Evolutionary conservation across 768 basidiomycete species (phyloP).

Genomic region (Leccinum subtestaceum): DNA sequence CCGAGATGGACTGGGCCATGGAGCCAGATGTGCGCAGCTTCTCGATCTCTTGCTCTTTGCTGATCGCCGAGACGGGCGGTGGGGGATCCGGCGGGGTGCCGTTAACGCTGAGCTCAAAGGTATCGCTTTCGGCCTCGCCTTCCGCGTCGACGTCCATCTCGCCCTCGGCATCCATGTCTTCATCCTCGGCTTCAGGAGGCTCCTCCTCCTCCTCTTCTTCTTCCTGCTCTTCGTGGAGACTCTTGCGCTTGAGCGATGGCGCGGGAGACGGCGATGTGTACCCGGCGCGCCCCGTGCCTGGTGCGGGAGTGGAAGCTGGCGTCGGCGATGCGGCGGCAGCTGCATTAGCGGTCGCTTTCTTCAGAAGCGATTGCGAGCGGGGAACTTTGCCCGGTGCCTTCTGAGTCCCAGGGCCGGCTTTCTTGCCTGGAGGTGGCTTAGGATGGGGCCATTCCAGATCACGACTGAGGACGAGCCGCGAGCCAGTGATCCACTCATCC

Average conservation of each 20-base stretch:
- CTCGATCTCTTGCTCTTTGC: constrained; percentile 98
- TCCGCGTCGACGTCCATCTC: constrained; percentile 49
- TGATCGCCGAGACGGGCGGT: constrained; percentile 64
- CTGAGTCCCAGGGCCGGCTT: constrained; percentile 40
- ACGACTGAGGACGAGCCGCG: constrained; percentile 75
- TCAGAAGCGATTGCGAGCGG: constrained; percentile 57
- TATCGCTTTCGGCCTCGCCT: constrained; percentile 54
- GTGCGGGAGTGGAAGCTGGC: constrained; percentile 46
- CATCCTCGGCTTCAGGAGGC: constrained; percentile 43
- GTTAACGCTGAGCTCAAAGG: constrained; percentile 59
- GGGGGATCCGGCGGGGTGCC: constrained; percentile 46
- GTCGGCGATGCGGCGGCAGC: constrained; percentile 62
- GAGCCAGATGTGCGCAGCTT: constrained; percentile 96
- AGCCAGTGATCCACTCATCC: constrained; percentile 94
- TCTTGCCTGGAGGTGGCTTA: constrained; percentile 60
- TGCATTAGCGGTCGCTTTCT: constrained; percentile 68
- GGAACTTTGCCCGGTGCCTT: constrained; percentile 65
- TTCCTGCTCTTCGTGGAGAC: constrained; percentile 58
- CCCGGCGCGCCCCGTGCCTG: constrained; percentile 31
- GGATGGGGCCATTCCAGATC: constrained; percentile 98
- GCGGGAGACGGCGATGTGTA: constrained; percentile 57
- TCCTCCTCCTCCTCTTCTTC: constrained; percentile 55
- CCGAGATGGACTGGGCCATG: constrained; percentile 98
- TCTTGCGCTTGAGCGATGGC: constrained; percentile 67
- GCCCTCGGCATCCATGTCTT: constrained; percentile 47